phyloP scores from a whole-genome alignment of 768 basidiomycete genomes.

The Amanita rimosa region DNA sequence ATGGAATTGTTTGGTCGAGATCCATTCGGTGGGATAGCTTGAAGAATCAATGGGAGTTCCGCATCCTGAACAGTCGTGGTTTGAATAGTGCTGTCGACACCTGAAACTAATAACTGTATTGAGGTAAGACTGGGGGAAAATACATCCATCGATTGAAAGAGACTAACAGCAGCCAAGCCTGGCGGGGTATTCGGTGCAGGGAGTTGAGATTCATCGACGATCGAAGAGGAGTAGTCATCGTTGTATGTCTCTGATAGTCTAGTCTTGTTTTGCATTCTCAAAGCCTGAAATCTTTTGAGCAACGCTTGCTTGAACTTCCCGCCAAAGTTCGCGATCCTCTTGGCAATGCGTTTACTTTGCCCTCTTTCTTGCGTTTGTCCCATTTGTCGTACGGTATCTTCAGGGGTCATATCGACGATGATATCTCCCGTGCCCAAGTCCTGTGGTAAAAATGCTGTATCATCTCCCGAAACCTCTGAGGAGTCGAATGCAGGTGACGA shows the following conservation, averaged over 20 bases:
- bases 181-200: slow-evolving; percentile 11
- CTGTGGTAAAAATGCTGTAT: background rate
- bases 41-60: no score
- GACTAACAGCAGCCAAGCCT: slow-evolving; percentile 14
- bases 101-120: background rate
- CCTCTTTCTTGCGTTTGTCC: background rate
- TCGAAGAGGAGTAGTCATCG: background rate
- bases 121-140: background rate
- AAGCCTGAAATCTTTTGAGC: slow-evolving; percentile 7
- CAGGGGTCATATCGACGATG: slow-evolving; percentile 2
- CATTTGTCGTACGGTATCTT: background rate
- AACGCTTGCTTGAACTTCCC: slow-evolving; percentile 18
- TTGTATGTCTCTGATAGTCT: background rate
- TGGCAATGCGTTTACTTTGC: slow-evolving; percentile 7
- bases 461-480: background rate
- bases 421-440: background rate
- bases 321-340: slow-evolving; percentile 16
- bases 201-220: slow-evolving; percentile 5
- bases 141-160: background rate
- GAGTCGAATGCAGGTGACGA: background rate
- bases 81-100: background rate
- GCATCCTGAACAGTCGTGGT: background rate
- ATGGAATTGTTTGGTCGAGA: background rate
- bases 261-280: slow-evolving; percentile 1
- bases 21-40: background rate